Evolutionary conservation across 176 grass and related monocot species (phyloP).

Genomic region (Oryza officinalis): DNA sequence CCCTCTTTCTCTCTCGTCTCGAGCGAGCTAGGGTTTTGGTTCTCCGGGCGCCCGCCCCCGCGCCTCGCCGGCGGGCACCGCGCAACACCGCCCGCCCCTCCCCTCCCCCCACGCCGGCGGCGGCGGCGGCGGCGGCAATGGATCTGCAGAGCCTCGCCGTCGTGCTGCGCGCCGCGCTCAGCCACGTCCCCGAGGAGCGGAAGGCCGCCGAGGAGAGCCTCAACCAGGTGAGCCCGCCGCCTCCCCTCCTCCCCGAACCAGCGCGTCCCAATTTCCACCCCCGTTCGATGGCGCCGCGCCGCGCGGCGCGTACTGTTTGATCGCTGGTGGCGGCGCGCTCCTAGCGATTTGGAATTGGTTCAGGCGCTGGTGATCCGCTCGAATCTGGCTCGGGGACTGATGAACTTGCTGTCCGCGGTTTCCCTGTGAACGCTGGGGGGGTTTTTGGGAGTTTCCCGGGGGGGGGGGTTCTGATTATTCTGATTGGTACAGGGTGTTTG

Average conservation of each 20-base stretch:
- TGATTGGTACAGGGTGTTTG: constrained; percentile 4
- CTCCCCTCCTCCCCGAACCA: neutral
- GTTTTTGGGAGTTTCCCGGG: constrained; percentile 26
- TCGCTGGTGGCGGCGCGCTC: neutral
- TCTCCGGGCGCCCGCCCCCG: neutral
- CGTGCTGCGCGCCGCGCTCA: constrained; percentile 84
- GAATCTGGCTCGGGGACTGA: neutral
- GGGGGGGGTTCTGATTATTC: constrained; percentile 26
- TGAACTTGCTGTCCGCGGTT: neutral
- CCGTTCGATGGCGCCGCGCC: neutral
- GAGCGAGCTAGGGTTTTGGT: constrained; percentile 31
- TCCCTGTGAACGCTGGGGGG: neutral
- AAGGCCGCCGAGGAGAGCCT: constrained; percentile 91
- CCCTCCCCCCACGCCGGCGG: too few relatives aligned
- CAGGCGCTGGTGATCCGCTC: neutral
- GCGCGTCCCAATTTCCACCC: neutral
- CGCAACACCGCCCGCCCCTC: neutral
- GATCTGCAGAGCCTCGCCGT: constrained; percentile 79
- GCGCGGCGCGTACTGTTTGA: constrained; percentile 31
- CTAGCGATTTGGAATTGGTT: neutral
- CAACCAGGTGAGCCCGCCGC: constrained; percentile 56
- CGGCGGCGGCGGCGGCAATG: constrained; percentile 38
- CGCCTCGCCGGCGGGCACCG: neutral
- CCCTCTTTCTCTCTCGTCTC: too few relatives aligned
- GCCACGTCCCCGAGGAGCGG: constrained; percentile 78